phyloP scores from a whole-genome alignment of 2,329 filamentous ascomycete species.

The Gremmenia infestans region DNA sequence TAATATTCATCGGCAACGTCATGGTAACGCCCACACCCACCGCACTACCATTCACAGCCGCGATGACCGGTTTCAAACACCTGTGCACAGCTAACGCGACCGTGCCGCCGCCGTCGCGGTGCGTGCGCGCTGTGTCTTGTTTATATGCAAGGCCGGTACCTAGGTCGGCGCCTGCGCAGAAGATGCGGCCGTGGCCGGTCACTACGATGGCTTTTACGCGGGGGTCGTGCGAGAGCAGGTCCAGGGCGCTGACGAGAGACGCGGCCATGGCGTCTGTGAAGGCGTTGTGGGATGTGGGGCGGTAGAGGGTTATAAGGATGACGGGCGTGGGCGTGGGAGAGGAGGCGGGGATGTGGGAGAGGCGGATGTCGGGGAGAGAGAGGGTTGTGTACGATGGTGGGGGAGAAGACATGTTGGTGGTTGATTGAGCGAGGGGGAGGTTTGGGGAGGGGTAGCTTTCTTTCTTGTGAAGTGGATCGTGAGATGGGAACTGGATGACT shows the following conservation, averaged over 20 bases:
- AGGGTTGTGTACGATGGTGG: constrained; percentile 38
- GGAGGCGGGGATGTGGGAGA: constrained; percentile 45
- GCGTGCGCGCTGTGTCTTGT: constrained; percentile 17
- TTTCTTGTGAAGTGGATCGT: not conserved
- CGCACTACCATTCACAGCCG: constrained; percentile 53
- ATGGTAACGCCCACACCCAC: constrained; percentile 59
- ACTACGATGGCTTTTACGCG: constrained; percentile 52
- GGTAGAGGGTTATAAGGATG: constrained; percentile 58
- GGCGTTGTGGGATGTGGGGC: constrained; percentile 62
- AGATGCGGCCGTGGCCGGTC: constrained; percentile 46
- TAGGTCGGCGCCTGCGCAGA: constrained; percentile 47
- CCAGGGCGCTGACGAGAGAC: constrained; percentile 53
- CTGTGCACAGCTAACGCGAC: constrained; percentile 50
- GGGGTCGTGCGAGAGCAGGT: constrained; percentile 46
- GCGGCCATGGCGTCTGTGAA: constrained; percentile 61
- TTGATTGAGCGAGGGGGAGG: not conserved
- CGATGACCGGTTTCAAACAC: constrained; percentile 55
- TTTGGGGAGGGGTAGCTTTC: not conserved
- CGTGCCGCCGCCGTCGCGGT: constrained; percentile 48
- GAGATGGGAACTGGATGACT: not conserved
- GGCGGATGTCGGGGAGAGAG: constrained; percentile 39
- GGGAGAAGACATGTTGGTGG: constrained; percentile 5
- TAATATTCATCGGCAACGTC: constrained; percentile 50
- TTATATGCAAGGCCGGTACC: constrained; percentile 17
- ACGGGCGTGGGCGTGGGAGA: constrained; percentile 55